Percentiles rank a stretch among this genome's conserved stretches.
These are phyloP conservation scores for Sarocladium kiliense DNA, from an alignment of 2,329 filamentous ascomycete genomes.

Conservation along the genomic window DNA sequence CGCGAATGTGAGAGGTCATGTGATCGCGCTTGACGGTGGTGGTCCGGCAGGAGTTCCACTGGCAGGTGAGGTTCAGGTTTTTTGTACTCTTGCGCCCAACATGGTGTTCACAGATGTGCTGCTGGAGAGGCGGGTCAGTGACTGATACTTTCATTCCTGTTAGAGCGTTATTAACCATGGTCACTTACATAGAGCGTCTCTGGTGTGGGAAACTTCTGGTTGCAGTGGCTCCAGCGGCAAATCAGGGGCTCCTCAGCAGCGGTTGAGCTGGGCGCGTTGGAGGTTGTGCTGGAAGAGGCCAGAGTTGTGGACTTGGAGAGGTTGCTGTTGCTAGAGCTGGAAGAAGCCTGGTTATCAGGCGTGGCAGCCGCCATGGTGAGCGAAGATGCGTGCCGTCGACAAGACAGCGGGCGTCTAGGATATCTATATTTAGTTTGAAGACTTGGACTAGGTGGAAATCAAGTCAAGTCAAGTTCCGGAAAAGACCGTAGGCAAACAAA, in stretches of 20 bases:
- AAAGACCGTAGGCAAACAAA: background rate
- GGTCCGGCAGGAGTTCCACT: constrained; percentile 84
- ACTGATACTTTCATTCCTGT: background rate
- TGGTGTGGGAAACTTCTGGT: too few relatives aligned
- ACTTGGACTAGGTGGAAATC: too few relatives aligned
- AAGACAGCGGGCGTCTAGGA: background rate
- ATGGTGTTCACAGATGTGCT: constrained; percentile 97
- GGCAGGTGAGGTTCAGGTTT: constrained; percentile 91
- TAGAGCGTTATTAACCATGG: constrained; percentile 54
- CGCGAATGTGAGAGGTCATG: constrained; percentile 97
- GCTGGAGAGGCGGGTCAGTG: constrained; percentile 45
- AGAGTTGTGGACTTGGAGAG: constrained; percentile 50
- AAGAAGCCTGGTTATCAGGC: too few relatives aligned
- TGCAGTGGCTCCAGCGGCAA: constrained; percentile 61
- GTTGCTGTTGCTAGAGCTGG: constrained; percentile 33
- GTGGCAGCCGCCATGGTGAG: constrained; percentile 27
- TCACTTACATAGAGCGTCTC: too few relatives aligned
- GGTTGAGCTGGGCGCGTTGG: constrained; percentile 35
- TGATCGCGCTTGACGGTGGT: constrained; percentile 98
- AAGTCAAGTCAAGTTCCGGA: background rate
- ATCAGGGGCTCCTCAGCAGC: constrained; percentile 49
- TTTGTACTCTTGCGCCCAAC: constrained; percentile 99
- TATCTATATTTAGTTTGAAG: background rate
- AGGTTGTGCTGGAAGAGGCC: constrained; percentile 43
- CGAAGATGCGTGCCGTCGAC: background rate